Conservation (phyloP, 306 rosid genomes). For the Ceratonia siliqua region DNA sequence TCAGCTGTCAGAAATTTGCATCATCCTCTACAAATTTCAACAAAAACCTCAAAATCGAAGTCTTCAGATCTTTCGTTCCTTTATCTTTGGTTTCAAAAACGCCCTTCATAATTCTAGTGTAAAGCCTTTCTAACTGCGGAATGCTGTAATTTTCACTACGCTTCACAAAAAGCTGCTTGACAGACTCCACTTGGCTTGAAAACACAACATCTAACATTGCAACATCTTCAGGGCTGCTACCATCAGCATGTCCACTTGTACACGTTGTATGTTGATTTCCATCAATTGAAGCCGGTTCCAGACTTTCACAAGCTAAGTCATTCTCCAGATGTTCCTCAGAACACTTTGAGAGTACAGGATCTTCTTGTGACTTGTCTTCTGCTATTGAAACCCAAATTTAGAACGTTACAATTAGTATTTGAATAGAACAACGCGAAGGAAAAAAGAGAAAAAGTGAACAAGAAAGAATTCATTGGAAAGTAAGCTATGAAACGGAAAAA, state of each 20-base stretch:
- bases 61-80: conserved; percentile 50
- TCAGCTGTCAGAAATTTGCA: conserved; percentile 62
- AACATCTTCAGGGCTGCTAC: conserved; percentile 42
- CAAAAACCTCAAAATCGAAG: conserved; percentile 67
- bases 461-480: background rate
- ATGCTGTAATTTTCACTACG: conserved; percentile 60
- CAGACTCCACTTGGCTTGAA: conserved; percentile 56
- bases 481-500: background rate
- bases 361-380: conserved; percentile 66
- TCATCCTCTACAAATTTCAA: conserved; percentile 70
- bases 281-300: conserved; percentile 42
- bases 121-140: conserved; percentile 90
- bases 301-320: conserved; percentile 42
- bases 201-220: conserved; percentile 50
- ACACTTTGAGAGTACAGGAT: conserved; percentile 39
- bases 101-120: conserved; percentile 84
- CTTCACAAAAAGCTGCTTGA: conserved; percentile 57
- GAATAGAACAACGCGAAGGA: background rate
- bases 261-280: conserved; percentile 42
- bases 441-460: background rate
- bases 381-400: conserved; percentile 31
- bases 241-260: conserved; percentile 43
- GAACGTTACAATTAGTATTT: conserved; percentile 11
- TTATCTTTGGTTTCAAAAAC: conserved; percentile 62
- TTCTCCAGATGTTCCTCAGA: conserved; percentile 50